Evolutionary conservation across 169 alveolate genomes (phyloP), one percentile per base, ranked within the genome.

Genomic region (Plasmodium gonderi): DNA sequence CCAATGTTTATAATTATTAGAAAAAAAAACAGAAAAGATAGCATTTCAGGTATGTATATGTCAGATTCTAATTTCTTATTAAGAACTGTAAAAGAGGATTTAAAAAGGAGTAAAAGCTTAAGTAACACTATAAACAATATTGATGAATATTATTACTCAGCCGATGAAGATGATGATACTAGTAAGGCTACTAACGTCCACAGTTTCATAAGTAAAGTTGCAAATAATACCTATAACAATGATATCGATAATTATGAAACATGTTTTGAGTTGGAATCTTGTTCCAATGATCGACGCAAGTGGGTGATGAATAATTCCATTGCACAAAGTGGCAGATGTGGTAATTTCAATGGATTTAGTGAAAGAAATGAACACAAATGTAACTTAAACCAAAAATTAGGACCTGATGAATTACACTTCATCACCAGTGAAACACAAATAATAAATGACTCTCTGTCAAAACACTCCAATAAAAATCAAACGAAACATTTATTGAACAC

Each of bases 141-240:
- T 36, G 93, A 87, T 87, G 93, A 87, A 29, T 87, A 87, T 76
- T 87, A 87, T 33, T 87, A 76, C 29, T 87, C 93, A 0, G 93
- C 89, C 1, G 93, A 87, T 77, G 93, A 87, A 79, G 93, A 83
- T 47, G 69, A 49, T 29, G 29, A 60, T 5, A 60, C 17, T 23
- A 60, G 77, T 9, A 17, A 80, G 20, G 77, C 40, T 20, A 72
- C 75, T 60, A 83, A 49, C 40, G 74, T 72, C 2, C 42, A 29
- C 5, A 40, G 54, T n/a, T 69, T 74, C 9, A 83, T 83, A 49
- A 68, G 75, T 36, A 83, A 38, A 83, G 40, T 68, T 31, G 75
- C 81, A 17, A 69, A 45, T 83, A 74, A 83, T 33, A 14, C 77
- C 11, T 49, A 83, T 42, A 76, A 76, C n/a, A 76, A 45, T 36